These are phyloP conservation scores for Paxillus involutus DNA, from an alignment of 768 basidiomycete species.

Conservation along the genomic window DNA sequence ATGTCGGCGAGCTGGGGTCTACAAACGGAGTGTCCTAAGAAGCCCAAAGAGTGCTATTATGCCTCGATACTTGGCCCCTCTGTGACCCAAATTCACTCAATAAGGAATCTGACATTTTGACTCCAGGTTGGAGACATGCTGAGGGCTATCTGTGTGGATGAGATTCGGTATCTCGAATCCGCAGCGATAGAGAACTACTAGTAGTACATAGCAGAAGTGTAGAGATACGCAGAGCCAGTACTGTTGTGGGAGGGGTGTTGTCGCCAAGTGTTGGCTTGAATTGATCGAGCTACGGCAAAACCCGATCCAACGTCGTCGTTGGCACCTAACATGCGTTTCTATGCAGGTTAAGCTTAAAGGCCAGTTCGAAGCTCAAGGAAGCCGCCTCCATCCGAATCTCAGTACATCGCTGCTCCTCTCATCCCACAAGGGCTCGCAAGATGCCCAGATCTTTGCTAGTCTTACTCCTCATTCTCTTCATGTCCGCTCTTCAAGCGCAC, in stretches of 20 bases:
- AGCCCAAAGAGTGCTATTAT: no score
- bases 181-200: no score
- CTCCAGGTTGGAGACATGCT: no score
- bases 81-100: no score
- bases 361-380: background rate
- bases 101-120: no score
- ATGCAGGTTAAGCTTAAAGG: slow-evolving; percentile 1
- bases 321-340: slow-evolving; percentile 7
- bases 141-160: no score
- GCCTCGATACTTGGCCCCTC: no score
- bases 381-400: background rate
- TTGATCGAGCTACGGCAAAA: background rate
- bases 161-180: no score
- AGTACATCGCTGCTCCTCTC: background rate
- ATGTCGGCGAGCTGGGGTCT: no score
- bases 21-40: no score
- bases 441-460: slow-evolving; percentile 14
- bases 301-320: background rate
- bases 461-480: slow-evolving; percentile 4
- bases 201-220: no score
- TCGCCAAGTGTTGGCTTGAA: background rate
- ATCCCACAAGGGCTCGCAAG: slow-evolving; percentile 5
- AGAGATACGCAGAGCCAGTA: background rate
- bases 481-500: slow-evolving; percentile 5
- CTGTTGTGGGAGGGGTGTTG: background rate